Evolutionary conservation across 2,329 filamentous ascomycete species (phyloP).

Genomic region (Aspergillus unguis): DNA sequence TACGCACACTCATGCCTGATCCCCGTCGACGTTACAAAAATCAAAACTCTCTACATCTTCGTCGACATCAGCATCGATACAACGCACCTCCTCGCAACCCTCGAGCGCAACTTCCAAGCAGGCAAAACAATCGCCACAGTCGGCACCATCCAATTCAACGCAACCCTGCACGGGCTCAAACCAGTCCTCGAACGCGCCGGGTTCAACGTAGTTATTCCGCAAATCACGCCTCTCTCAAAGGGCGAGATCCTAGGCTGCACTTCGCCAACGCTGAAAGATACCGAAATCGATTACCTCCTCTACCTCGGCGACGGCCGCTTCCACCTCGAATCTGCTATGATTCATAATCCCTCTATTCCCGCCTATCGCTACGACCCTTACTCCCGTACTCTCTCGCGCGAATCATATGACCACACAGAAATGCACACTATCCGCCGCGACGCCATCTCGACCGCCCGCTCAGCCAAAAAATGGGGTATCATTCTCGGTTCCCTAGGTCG

Average conservation of each 20-base stretch:
- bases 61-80: slow-evolving; percentile 97
- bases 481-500: slow-evolving; percentile 89
- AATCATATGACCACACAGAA: slow-evolving; percentile 87
- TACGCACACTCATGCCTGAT: slow-evolving; percentile 97
- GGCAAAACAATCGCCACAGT: slow-evolving; percentile 90
- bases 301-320: slow-evolving; percentile 92
- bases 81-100: slow-evolving; percentile 75
- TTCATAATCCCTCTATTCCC: slow-evolving; percentile 86
- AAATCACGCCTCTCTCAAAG: slow-evolving; percentile 87
- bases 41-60: slow-evolving; percentile 96
- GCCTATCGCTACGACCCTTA: slow-evolving; percentile 98
- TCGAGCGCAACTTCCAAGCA: slow-evolving; percentile 80
- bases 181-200: slow-evolving; percentile 76
- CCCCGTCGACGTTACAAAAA: slow-evolving; percentile 92
- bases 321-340: slow-evolving; percentile 98
- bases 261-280: slow-evolving; percentile 67
- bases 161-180: slow-evolving; percentile 83
- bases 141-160: slow-evolving; percentile 98
- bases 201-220: slow-evolving; percentile 80
- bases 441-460: slow-evolving; percentile 72
- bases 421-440: slow-evolving; percentile 77
- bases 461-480: slow-evolving; percentile 85
- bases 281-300: slow-evolving; percentile 69
- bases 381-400: slow-evolving; percentile 82
- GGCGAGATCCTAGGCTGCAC: slow-evolving; percentile 98